phyloP scores from a whole-genome alignment of 352 stramenopile species.

The Globisporangium camurandrum region DNA sequence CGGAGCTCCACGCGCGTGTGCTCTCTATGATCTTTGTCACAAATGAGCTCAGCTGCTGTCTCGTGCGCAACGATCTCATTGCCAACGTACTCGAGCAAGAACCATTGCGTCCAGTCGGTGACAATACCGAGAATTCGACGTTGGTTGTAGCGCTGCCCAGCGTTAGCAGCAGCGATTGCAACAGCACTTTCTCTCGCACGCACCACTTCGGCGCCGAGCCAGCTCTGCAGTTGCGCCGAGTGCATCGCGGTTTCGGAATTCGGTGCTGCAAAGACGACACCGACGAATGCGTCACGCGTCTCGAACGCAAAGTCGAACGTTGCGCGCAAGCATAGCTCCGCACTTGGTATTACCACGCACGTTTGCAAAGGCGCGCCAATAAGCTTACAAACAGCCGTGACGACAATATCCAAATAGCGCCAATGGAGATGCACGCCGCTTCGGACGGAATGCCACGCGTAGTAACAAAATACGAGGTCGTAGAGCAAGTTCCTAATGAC shows the following conservation, averaged over 20 bases:
- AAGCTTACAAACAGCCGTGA: neutral
- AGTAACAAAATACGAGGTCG: neutral
- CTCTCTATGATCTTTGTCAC: neutral
- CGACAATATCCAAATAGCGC: neutral
- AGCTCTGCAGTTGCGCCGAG: slow-evolving; percentile 1
- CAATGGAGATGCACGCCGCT: neutral
- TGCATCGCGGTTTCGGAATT: neutral
- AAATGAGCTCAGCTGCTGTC: neutral
- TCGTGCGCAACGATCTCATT: neutral
- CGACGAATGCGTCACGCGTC: neutral
- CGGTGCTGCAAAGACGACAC: neutral
- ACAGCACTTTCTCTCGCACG: neutral
- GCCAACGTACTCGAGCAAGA: slow-evolving; percentile 1
- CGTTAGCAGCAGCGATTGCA: neutral
- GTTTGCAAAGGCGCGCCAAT: neutral
- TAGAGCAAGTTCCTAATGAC: too few species aligned
- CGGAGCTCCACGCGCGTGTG: neutral
- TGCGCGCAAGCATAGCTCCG: neutral
- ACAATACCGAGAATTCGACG: neutral
- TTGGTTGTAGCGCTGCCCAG: too few species aligned
- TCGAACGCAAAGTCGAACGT: neutral
- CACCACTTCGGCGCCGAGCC: slow-evolving; percentile 4
- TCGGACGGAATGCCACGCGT: neutral
- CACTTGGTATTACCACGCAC: neutral
- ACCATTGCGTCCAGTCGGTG: neutral